phyloP scores from a whole-genome alignment of 208 protist species.

The Zelonia costaricensis region DNA sequence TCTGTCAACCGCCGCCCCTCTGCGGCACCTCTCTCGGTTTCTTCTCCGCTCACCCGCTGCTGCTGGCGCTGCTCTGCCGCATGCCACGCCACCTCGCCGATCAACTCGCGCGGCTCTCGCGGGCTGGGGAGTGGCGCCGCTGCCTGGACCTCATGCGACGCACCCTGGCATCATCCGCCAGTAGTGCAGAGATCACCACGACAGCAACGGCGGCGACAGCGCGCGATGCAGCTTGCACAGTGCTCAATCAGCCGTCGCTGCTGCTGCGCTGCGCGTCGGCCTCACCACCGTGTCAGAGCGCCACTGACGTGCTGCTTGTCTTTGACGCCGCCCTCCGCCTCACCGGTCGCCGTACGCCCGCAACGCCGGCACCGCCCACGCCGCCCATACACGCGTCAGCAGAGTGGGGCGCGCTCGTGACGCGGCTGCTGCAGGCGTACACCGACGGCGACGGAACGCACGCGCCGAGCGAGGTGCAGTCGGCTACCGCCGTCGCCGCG shows the following conservation, averaged over 20 bases:
- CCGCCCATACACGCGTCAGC: background rate
- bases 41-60: background rate
- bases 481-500: background rate
- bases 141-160: slow-evolving; percentile 14
- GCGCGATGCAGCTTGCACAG: background rate
- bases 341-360: too few relatives aligned
- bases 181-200: too few relatives aligned
- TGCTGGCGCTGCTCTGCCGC: background rate
- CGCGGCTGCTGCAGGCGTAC: background rate
- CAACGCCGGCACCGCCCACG: background rate
- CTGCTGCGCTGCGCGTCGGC: background rate
- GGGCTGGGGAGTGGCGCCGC: slow-evolving; percentile 6
- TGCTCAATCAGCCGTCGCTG: background rate
- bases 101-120: slow-evolving; percentile 2
- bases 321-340: background rate
- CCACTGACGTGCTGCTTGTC: background rate
- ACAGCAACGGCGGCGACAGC: background rate
- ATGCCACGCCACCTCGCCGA: background rate
- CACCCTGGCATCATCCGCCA: too few relatives aligned
- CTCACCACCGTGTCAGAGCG: background rate
- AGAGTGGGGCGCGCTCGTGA: slow-evolving; percentile 1
- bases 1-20: too few relatives aligned
- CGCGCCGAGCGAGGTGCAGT: background rate
- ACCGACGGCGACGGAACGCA: background rate
- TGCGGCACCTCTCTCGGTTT: background rate